A percentile compares a stretch with the other conserved stretches of the same genome.
Conservation (phyloP, 2,329 filamentous ascomycete species). For the Byssothecium circinans region DNA sequence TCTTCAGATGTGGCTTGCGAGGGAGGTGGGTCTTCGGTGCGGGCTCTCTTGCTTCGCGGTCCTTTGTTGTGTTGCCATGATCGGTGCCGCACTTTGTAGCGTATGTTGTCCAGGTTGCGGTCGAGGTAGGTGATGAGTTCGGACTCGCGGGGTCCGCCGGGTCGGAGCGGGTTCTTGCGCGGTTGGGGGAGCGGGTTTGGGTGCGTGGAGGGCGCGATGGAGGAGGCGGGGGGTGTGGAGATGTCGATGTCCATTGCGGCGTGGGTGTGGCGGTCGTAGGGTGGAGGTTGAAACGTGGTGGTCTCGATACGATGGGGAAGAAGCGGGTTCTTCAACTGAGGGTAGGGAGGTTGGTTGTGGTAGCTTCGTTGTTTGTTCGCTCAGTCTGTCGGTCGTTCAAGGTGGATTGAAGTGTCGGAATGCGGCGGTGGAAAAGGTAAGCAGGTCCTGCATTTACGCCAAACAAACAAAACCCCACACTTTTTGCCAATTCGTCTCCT, state of each 20-base stretch:
- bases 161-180: conserved; percentile 54
- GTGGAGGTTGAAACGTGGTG: too few species aligned
- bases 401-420: conserved; percentile 6
- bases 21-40: conserved; percentile 46
- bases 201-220: conserved; percentile 44
- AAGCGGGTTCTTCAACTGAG: too few species aligned
- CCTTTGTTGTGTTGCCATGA: conserved; percentile 43
- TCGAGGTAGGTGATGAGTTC: conserved; percentile 61
- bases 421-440: neutral
- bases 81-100: neutral
- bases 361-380: neutral
- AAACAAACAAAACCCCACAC: neutral
- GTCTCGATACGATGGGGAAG: too few species aligned
- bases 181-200: conserved; percentile 54
- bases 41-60: neutral
- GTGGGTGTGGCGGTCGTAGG: neutral
- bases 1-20: too few species aligned
- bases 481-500: too few species aligned
- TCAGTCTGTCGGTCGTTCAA: conserved; percentile 1
- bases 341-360: too few species aligned
- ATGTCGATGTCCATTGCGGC: conserved; percentile 3
- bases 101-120: conserved; percentile 25
- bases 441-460: conserved; percentile 4
- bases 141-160: conserved; percentile 62
- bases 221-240: conserved; percentile 54